Percentiles rank a stretch among this genome's conserved stretches.
These are phyloP conservation scores for Sphagnum fallax DNA, from an alignment of 228 moss, liverwort and hornwort genomes.

Conservation along the genomic window DNA sequence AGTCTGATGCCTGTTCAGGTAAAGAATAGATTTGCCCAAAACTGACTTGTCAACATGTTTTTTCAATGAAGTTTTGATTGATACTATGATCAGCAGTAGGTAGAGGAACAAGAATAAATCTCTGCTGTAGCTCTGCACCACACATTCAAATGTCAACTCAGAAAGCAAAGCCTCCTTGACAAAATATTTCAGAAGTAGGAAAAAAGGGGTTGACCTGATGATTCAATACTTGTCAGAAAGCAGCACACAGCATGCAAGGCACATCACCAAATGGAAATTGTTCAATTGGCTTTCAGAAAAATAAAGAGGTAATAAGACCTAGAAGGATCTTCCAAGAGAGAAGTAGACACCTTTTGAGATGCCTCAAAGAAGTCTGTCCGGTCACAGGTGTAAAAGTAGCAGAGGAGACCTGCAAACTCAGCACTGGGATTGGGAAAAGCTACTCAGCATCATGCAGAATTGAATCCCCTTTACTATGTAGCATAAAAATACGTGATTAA, in stretches of 20 bases:
- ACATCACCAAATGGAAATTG: no score
- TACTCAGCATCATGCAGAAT: neutral
- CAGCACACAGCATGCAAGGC: neutral
- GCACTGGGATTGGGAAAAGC: conserved; percentile 46
- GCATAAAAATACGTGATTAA: no score
- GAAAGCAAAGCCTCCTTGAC: no score
- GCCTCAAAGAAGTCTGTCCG: conserved; percentile 71
- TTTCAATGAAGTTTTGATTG: conserved; percentile 72
- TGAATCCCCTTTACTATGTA: no score
- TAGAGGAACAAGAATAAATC: conserved; percentile 95
- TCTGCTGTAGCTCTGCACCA: conserved; percentile 74
- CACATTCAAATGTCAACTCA: conserved; percentile 1
- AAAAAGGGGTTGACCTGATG: neutral
- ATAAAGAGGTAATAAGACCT: no score
- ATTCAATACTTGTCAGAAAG: neutral
- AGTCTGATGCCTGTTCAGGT: conserved; percentile 93
- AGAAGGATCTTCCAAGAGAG: no score
- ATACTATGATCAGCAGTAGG: conserved; percentile 60
- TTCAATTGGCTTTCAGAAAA: no score
- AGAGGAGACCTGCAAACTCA: conserved; percentile 75
- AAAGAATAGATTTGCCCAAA: conserved; percentile 66
- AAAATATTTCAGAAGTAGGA: neutral
- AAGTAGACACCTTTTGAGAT: conserved; percentile 54
- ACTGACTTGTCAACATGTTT: conserved; percentile 65
- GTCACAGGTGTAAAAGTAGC: conserved; percentile 85